phyloP scores from a whole-genome alignment of 176 grass and related monocot species.

The Rhynchospora pubera region DNA sequence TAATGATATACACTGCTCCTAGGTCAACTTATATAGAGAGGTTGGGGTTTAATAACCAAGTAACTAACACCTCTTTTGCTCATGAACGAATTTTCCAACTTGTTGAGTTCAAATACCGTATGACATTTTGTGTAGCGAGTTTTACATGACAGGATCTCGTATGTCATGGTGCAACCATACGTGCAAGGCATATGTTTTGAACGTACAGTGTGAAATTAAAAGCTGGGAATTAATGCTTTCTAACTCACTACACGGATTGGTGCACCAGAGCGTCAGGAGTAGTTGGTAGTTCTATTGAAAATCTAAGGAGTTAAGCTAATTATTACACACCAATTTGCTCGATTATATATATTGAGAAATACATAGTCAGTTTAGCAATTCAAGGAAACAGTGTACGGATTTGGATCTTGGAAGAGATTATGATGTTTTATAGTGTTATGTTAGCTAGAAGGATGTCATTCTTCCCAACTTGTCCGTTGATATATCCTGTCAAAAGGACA shows the following conservation, averaged over 20 bases:
- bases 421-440: neutral
- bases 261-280: neutral
- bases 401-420: neutral
- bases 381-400: neutral
- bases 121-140: neutral
- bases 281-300: neutral
- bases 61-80: neutral
- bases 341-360: neutral
- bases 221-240: neutral
- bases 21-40: neutral
- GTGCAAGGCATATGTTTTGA: no score
- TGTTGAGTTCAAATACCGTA: neutral
- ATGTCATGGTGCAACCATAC: neutral
- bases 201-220: no score
- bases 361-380: neutral
- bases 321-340: neutral
- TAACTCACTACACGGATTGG: neutral
- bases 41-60: conserved; percentile 12
- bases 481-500: neutral
- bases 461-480: neutral
- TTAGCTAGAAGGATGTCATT: neutral
- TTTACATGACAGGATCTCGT: neutral
- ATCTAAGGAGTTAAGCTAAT: neutral
- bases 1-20: conserved; percentile 10
- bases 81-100: no score